These are phyloP conservation scores for Wickerhamiella slavikovae DNA, from an alignment of 805 yeast species.

Conservation along the genomic window DNA sequence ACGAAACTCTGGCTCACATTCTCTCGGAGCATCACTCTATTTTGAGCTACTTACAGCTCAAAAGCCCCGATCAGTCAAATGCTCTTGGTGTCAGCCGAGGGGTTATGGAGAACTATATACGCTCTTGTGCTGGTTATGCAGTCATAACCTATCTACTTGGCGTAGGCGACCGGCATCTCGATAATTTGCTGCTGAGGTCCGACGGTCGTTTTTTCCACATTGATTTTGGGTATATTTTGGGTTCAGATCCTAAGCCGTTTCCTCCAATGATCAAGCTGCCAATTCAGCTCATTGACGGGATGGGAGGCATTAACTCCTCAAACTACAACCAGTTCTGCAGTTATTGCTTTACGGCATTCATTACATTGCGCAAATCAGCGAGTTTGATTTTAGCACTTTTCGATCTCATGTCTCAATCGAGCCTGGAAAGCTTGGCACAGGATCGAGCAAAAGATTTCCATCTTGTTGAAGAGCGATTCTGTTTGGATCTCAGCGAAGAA, in stretches of 20 bases:
- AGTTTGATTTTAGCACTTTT: constrained; percentile 77
- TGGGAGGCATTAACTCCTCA: constrained; percentile 81
- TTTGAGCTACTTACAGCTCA: constrained; percentile 42
- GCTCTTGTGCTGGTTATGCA: constrained; percentile 95
- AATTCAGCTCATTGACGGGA: constrained; percentile 89
- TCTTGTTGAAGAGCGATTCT: constrained; percentile 86
- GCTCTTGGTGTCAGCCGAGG: constrained; percentile 28
- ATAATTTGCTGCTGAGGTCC: constrained; percentile 60
- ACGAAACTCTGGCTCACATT: constrained; percentile 69
- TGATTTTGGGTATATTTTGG: constrained; percentile 90
- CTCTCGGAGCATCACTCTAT: constrained; percentile 58
- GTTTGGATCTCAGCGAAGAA: constrained; percentile 82
- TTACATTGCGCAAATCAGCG: constrained; percentile 73
- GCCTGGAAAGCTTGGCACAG: constrained; percentile 69
- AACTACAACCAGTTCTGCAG: constrained; percentile 75
- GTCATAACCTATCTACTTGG: constrained; percentile 87
- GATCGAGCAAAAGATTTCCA: constrained; percentile 76
- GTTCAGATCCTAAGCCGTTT: constrained; percentile 95
- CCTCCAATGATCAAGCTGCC: constrained; percentile 97
- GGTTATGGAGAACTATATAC: constrained; percentile 83
- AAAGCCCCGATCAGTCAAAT: constrained; percentile 31
- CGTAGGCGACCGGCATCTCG: constrained; percentile 94
- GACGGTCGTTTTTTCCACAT: constrained; percentile 93
- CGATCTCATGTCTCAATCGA: constrained; percentile 84
- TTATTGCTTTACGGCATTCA: constrained; percentile 86